phyloP scores from a whole-genome alignment of 2,329 filamentous ascomycete genomes.

The Cladosporium sp. region DNA sequence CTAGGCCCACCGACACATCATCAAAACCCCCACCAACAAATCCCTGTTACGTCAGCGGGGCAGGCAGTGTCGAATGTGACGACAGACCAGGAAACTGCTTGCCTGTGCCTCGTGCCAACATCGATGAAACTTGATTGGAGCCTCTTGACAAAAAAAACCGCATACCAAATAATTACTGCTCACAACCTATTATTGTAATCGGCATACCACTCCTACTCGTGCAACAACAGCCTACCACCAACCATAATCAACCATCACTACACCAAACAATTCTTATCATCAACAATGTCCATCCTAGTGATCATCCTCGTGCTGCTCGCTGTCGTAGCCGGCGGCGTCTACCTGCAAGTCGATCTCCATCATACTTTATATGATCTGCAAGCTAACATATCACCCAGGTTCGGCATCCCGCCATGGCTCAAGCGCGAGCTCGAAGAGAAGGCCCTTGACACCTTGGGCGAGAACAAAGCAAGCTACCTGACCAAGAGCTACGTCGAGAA shows the following conservation, averaged over 20 bases:
- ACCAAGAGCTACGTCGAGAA: constrained; percentile 35
- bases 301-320: constrained; percentile 41
- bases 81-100: not conserved
- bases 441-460: constrained; percentile 54
- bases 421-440: constrained; percentile 51
- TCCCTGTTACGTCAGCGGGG: constrained; percentile 7
- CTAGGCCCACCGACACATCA: not conserved
- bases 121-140: not conserved
- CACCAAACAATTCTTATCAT: not conserved
- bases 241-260: not conserved
- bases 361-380: not conserved
- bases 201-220: not conserved
- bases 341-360: constrained; percentile 34
- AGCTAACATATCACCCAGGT: constrained; percentile 29
- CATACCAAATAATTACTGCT: not conserved
- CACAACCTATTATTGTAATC: not conserved
- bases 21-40: constrained; percentile 10
- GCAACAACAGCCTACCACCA: not conserved
- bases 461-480: constrained; percentile 49
- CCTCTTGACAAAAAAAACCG: not conserved
- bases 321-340: constrained; percentile 44
- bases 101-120: not conserved
- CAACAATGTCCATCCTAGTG: constrained; percentile 25
- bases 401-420: constrained; percentile 50
- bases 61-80: not conserved